phyloP scores from a whole-genome alignment of 495 filamentous ascomycete species.

The Bryoglossum gracile region DNA sequence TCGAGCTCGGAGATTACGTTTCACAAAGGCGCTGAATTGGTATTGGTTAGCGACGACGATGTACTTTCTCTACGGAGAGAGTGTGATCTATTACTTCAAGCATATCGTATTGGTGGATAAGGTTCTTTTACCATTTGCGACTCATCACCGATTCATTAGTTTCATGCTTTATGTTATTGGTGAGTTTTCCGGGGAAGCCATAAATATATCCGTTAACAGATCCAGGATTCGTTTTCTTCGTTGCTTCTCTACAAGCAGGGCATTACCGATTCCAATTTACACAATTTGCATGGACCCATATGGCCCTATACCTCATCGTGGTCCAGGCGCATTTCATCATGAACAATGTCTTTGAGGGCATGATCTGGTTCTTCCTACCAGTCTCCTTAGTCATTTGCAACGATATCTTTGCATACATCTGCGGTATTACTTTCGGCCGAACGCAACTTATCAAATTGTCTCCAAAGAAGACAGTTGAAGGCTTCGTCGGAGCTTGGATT shows the following conservation, averaged over 20 bases:
- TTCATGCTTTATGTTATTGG: slow-evolving; percentile 96
- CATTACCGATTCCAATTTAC: slow-evolving; percentile 98
- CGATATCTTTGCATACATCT: slow-evolving; percentile 97
- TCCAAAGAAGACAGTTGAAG: slow-evolving; percentile 99
- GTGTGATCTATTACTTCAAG: slow-evolving; percentile 99
- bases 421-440: slow-evolving; percentile 91
- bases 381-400: slow-evolving; percentile 95
- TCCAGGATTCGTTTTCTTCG: slow-evolving; percentile 96
- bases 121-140: slow-evolving; percentile 85
- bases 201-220: slow-evolving; percentile 18
- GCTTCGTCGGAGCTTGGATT: slow-evolving; percentile 94
- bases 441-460: slow-evolving; percentile 97
- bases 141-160: slow-evolving; percentile 97
- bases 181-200: slow-evolving; percentile 29
- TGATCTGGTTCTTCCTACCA: slow-evolving; percentile 99
- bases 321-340: slow-evolving; percentile 99
- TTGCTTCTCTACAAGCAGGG: slow-evolving; percentile 88
- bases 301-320: slow-evolving; percentile 96
- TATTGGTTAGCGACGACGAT: slow-evolving; percentile 98
- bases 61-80: slow-evolving; percentile 99
- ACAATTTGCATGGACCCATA: slow-evolving; percentile 98
- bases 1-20: slow-evolving; percentile 79
- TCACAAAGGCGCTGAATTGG: slow-evolving; percentile 96
- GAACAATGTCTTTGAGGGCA: slow-evolving; percentile 99
- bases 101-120: slow-evolving; percentile 94